Evolutionary conservation across 2,329 filamentous ascomycete species (phyloP), one percentile per base, ranked within the genome.

Genomic region (Ceratocystis colombiana): DNA sequence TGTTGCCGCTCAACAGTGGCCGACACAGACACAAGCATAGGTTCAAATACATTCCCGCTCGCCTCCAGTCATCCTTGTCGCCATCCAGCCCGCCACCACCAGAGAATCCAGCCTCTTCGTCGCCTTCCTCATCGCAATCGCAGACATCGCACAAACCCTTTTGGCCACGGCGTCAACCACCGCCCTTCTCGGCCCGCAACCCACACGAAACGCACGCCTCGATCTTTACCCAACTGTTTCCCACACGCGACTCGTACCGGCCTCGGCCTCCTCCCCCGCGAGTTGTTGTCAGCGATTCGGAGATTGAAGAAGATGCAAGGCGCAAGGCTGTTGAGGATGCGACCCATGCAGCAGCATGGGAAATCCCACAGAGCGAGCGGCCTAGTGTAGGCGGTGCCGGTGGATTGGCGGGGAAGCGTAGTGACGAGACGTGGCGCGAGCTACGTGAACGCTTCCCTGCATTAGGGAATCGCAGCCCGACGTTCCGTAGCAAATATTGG

Each of bases 141-240:
- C 8, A 15, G 33, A n/a, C n/a, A 6, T n/a, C n/a, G n/a, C n/a
- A 44, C 7, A 62, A n/a, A n/a, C 57, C 20, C 20, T 37, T 25
- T 41, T 59, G 22, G 33, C n/a, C 44, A 10, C 30, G 12, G 17
- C 28, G 62, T 20, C 46, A 44, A 22, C 57, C 41, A 10, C 64
- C 53, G 37, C 62, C 65, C 2, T 33, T 57, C 6, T 48, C 66
- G 12, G 50, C 30, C 12, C 66, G 63, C 33, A 57, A 57, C 48
- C 61, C 45, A 22, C 66, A 68, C 61, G 61, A 65, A 48, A 63
- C 59, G 3, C 66, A 68, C 41, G 28, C 63, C 4, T 68, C 67
- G 30, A 68, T 68, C 64, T 68, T 68, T 45, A 68, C 64, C 15
- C 67, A 68, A 10, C 53, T 68, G 25, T 68, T 68, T 30, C 67